Conservation (phyloP, 805 yeast species). For the Ogataea henricii region DNA sequence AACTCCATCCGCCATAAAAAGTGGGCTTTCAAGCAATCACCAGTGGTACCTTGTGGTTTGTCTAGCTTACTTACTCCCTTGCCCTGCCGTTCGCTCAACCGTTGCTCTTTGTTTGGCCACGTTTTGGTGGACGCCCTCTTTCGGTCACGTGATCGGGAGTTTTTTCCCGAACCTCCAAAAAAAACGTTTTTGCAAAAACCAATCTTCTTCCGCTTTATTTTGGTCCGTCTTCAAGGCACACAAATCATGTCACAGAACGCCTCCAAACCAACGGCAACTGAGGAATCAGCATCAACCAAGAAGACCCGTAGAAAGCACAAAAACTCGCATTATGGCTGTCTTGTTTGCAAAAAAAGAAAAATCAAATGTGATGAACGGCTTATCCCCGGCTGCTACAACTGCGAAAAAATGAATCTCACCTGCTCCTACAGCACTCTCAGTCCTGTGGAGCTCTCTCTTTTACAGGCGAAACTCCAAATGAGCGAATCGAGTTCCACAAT, state of each 20-base stretch:
- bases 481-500: neutral
- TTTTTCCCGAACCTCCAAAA: too few species aligned
- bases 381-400: constrained; percentile 59
- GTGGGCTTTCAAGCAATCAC: too few species aligned
- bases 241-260: neutral
- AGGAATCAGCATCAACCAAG: constrained; percentile 20
- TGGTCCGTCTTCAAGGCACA: neutral
- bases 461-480: neutral
- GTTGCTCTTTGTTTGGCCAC: too few species aligned
- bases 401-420: constrained; percentile 46
- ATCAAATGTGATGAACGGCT: constrained; percentile 63
- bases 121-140: too few species aligned
- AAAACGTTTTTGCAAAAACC: too few species aligned
- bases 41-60: too few species aligned
- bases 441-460: constrained; percentile 8
- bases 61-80: too few species aligned
- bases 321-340: constrained; percentile 76
- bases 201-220: neutral
- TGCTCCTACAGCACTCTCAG: constrained; percentile 46
- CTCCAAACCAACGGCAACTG: neutral
- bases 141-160: too few species aligned
- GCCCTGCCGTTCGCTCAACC: too few species aligned
- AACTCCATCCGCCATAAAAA: too few species aligned
- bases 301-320: constrained; percentile 60
- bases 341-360: constrained; percentile 61